Evolutionary conservation across 2,329 filamentous ascomycete genomes (phyloP).

Genomic region (Aaosphaeria pasadenensis): DNA sequence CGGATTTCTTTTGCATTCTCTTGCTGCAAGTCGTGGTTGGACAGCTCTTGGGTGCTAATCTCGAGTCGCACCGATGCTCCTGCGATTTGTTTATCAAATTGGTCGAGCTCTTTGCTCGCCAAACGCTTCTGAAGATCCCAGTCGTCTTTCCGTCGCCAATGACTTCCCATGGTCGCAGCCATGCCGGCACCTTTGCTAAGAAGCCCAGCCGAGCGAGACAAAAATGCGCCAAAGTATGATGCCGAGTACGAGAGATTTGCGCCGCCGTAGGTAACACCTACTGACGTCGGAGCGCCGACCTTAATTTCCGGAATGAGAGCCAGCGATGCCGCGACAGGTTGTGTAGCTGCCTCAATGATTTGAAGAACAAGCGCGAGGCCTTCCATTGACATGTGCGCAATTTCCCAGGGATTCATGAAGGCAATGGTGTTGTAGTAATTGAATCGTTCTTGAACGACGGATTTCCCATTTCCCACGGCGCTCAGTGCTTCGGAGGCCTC

Average conservation of each 20-base stretch:
- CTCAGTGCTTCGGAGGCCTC: not conserved
- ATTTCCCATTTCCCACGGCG: not conserved
- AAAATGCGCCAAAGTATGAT: not conserved
- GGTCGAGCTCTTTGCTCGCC: not conserved
- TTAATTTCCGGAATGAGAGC: not conserved
- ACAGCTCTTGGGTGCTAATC: not conserved
- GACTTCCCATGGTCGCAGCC: not conserved
- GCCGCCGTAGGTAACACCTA: not conserved
- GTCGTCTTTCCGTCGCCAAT: not conserved
- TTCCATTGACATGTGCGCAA: not conserved
- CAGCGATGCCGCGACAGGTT: not conserved
- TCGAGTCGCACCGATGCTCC: not conserved
- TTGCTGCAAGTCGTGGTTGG: constrained; percentile 1
- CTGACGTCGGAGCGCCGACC: not conserved
- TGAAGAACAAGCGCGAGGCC: not conserved
- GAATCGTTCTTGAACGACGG: not conserved
- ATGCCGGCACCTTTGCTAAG: not conserved
- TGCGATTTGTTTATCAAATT: not conserved
- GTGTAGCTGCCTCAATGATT: not conserved
- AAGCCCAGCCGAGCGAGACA: not conserved
- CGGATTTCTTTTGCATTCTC: constrained; percentile 12
- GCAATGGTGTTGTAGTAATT: not conserved
- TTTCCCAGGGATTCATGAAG: not conserved
- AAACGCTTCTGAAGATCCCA: not conserved
- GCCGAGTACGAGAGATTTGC: not conserved